Percentiles rank a stretch among this genome's conserved stretches.
These are phyloP conservation scores for Phytophthora melonis DNA, from an alignment of 352 stramenopile genomes.

Conservation along the genomic window DNA sequence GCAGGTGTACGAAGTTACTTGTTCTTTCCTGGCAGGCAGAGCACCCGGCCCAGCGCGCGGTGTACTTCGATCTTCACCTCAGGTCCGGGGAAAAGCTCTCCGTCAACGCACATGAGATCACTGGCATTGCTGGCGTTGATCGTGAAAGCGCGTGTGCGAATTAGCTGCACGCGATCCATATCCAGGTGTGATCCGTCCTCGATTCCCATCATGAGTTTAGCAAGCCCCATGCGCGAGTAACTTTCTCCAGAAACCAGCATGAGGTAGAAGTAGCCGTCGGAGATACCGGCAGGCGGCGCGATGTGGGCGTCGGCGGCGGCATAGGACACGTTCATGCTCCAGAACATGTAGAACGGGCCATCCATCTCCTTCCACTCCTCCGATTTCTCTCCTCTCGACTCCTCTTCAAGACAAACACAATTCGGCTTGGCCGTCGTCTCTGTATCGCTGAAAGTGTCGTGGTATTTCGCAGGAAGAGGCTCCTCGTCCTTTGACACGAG, in stretches of 20 bases:
- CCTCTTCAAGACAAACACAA: slow-evolving; percentile 35
- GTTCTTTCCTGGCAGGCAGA: slow-evolving; percentile 41
- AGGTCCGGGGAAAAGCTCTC: slow-evolving; percentile 60
- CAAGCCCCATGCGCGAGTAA: slow-evolving; percentile 48
- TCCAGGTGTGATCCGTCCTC: slow-evolving; percentile 62
- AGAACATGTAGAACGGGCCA: slow-evolving; percentile 69
- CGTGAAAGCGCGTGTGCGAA: slow-evolving; percentile 72
- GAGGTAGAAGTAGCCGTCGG: slow-evolving; percentile 73
- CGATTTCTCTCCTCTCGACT: slow-evolving; percentile 11
- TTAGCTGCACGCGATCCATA: slow-evolving; percentile 50
- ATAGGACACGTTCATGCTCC: slow-evolving; percentile 68
- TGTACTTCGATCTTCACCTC: slow-evolving; percentile 62
- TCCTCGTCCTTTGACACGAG: slow-evolving; percentile 43
- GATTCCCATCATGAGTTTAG: slow-evolving; percentile 60
- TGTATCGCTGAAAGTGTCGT: slow-evolving; percentile 33
- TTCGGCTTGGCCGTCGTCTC: slow-evolving; percentile 27
- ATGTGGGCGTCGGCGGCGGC: slow-evolving; percentile 54
- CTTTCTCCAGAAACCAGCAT: slow-evolving; percentile 57
- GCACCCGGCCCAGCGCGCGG: slow-evolving; percentile 52
- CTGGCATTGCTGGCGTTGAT: slow-evolving; percentile 39
- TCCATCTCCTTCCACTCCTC: slow-evolving; percentile 52
- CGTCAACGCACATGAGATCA: slow-evolving; percentile 71
- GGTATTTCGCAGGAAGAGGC: slow-evolving; percentile 43
- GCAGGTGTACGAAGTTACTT: slow-evolving; percentile 6
- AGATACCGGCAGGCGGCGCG: slow-evolving; percentile 51